These are phyloP conservation scores for Bretschneidera sinensis DNA, from an alignment of 345 rosid genomes.

Conservation along the genomic window DNA sequence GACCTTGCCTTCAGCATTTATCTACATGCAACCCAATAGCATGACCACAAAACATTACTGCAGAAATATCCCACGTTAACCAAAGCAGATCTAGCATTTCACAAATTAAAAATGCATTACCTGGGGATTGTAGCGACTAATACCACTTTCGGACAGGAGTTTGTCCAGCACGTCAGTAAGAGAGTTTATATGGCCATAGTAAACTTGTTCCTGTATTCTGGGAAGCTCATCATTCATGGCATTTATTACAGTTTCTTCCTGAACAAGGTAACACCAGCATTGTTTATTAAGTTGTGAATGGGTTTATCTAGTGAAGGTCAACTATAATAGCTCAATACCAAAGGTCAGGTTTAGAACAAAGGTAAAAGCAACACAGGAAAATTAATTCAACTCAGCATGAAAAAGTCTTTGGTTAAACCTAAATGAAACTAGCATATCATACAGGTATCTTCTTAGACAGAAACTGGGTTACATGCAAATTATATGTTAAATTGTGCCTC, in stretches of 20 bases:
- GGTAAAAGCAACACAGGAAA: background rate
- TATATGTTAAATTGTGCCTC: background rate
- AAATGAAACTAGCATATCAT: conserved; percentile 9
- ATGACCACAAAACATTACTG: background rate
- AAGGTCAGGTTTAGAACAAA: background rate
- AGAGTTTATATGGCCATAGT: conserved; percentile 82
- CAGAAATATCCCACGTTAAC: background rate
- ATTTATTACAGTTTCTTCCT: conserved; percentile 78
- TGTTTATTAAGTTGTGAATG: background rate
- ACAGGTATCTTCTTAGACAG: too few species aligned
- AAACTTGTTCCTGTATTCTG: conserved; percentile 94
- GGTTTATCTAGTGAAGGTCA: background rate
- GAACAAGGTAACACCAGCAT: conserved; percentile 23
- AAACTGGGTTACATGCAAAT: too few species aligned
- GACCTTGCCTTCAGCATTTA: conserved; percentile 53
- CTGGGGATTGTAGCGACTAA: conserved; percentile 94
- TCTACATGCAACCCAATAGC: conserved; percentile 43
- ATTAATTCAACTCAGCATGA: background rate
- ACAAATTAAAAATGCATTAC: conserved; percentile 28
- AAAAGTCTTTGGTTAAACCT: background rate
- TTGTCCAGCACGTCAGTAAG: conserved; percentile 84
- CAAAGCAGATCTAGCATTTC: conserved; percentile 3
- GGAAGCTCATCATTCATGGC: conserved; percentile 96
- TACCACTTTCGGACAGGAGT: conserved; percentile 74
- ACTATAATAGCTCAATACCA: too few species aligned